Percentiles rank a stretch among this genome's conserved stretches.
Conservation (phyloP, 148 eudicot genomes). For the Camellia granthamiana region DNA sequence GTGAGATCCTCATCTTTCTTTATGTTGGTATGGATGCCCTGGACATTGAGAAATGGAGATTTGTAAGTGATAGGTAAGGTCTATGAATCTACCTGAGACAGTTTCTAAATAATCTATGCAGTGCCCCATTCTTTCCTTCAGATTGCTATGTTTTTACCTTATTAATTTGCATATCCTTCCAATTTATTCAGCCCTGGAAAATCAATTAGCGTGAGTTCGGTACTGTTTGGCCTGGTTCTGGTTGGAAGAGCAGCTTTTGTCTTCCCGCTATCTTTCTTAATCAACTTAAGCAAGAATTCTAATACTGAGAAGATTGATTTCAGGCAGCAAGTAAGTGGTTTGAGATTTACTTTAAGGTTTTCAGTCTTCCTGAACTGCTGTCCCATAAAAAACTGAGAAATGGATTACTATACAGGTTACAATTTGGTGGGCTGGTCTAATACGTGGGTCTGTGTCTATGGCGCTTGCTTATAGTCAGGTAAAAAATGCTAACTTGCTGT, state of each 20-base stretch:
- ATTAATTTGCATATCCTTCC: background rate
- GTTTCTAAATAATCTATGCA: background rate
- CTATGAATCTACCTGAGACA: background rate
- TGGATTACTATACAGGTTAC: conserved; percentile 25
- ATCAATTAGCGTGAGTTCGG: conserved; percentile 48
- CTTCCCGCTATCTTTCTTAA: conserved; percentile 49
- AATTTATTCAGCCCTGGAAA: conserved; percentile 39
- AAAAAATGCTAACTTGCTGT: background rate
- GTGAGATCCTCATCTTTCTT: conserved; percentile 48
- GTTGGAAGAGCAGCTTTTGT: conserved; percentile 61
- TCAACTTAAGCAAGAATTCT: conserved; percentile 35
- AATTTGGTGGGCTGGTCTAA: conserved; percentile 21
- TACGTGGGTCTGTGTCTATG: conserved; percentile 17
- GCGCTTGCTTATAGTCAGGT: conserved; percentile 19
- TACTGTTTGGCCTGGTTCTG: conserved; percentile 42
- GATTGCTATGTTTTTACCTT: background rate
- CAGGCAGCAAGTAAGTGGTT: conserved; percentile 41
- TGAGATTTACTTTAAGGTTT: background rate
- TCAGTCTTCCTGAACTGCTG: background rate
- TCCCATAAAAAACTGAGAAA: background rate
- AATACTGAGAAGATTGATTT: conserved; percentile 32
- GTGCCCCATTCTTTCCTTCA: background rate
- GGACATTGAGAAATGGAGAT: conserved; percentile 64
- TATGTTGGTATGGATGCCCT: conserved; percentile 66
- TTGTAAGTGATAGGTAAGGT: conserved; percentile 43